phyloP scores from a whole-genome alignment of 2,329 filamentous ascomycete species.

The Corynespora cassiicola region DNA sequence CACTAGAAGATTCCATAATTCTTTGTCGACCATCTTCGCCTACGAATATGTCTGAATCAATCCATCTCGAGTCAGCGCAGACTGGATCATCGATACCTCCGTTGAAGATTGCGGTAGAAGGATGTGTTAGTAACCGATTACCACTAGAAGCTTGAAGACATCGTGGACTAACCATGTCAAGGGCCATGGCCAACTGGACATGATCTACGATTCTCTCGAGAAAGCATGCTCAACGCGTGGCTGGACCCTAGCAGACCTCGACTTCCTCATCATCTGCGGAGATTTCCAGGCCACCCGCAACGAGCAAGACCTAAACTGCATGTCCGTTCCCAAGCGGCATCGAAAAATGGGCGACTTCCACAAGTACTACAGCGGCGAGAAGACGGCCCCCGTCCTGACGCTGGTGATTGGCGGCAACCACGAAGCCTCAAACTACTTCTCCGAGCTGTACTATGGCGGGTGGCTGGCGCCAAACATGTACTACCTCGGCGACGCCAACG shows the following conservation, averaged over 20 bases:
- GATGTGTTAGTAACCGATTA: constrained; percentile 6
- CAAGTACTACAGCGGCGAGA: constrained; percentile 7
- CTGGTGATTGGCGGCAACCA: constrained; percentile 11
- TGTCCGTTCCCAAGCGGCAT: constrained; percentile 10
- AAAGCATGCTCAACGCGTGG: constrained; percentile 11
- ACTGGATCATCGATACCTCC: constrained; percentile 3
- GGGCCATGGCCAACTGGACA: constrained; percentile 8
- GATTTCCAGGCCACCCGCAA: constrained; percentile 13
- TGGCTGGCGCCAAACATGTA: constrained; percentile 13
- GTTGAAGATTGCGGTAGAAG: constrained; percentile 13
- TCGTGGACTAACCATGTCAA: constrained; percentile 6
- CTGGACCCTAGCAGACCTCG: constrained; percentile 8
- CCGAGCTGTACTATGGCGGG: constrained; percentile 9
- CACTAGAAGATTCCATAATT: no score
- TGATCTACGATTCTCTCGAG: constrained; percentile 11
- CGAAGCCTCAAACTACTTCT: constrained; percentile 12
- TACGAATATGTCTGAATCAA: no score
- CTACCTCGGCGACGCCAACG: constrained; percentile 6
- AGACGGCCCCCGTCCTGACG: constrained; percentile 6
- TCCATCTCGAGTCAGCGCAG: constrained; percentile 2
- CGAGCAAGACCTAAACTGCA: constrained; percentile 11
- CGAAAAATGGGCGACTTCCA: constrained; percentile 12
- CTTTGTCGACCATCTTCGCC: no score
- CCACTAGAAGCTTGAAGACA: background rate
- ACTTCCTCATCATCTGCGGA: constrained; percentile 16